Evolutionary conservation across 1,139 yeast genomes (phyloP).

Genomic region (Geotrichum phurueaensis): DNA sequence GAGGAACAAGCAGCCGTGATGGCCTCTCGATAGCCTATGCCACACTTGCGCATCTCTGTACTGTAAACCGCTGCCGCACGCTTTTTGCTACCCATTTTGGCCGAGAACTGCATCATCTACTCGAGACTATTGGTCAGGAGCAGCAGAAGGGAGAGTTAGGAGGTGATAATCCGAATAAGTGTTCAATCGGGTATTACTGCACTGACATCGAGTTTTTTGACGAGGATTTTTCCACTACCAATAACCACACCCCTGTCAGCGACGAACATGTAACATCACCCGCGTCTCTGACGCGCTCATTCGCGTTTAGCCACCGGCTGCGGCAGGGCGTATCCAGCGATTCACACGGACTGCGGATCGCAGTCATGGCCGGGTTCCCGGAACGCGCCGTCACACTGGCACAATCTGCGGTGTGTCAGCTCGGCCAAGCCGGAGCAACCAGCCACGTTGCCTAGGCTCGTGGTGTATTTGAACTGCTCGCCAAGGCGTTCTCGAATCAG

Average conservation of each 20-base stretch:
- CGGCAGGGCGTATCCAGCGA: constrained; percentile 66
- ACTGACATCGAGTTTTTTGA: constrained; percentile 42
- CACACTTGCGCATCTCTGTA: constrained; percentile 53
- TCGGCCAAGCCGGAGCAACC: neutral
- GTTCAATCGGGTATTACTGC: constrained; percentile 43
- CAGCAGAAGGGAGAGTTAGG: constrained; percentile 11
- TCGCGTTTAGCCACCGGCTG: constrained; percentile 55
- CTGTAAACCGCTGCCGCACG: constrained; percentile 60
- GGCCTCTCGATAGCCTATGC: constrained; percentile 91
- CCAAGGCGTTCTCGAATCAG: no score
- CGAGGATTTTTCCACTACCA: constrained; percentile 14
- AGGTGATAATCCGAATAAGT: neutral
- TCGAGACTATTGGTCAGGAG: constrained; percentile 30
- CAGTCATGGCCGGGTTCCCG: constrained; percentile 63
- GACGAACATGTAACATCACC: neutral
- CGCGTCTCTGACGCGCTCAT: constrained; percentile 12
- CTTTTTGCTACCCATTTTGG: constrained; percentile 95
- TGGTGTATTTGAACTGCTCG: neutral
- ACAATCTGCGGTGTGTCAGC: constrained; percentile 6
- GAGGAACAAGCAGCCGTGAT: constrained; percentile 88
- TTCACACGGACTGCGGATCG: constrained; percentile 83
- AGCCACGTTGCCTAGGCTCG: neutral
- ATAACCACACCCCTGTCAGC: neutral
- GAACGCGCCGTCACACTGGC: constrained; percentile 44
- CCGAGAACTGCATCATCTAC: constrained; percentile 48